phyloP scores from a whole-genome alignment of 2,329 filamentous ascomycete genomes.

The Colletotrichum sp. region DNA sequence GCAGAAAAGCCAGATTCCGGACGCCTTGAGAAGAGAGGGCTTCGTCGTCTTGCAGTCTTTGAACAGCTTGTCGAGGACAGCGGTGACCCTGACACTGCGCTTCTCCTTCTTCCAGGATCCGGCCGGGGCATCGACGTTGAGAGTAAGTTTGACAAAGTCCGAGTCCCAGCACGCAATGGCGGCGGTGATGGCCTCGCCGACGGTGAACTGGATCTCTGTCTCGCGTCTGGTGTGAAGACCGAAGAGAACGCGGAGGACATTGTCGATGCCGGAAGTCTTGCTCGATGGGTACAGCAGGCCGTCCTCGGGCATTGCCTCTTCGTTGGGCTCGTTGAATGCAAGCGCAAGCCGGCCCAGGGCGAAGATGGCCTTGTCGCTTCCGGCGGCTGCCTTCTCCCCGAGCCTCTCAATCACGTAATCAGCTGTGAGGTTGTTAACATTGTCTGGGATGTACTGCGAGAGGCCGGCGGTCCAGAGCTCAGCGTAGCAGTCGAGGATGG shows the following conservation, averaged over 20 bases:
- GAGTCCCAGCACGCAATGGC: conserved; percentile 84
- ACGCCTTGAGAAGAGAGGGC: conserved; percentile 87
- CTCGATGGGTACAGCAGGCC: neutral
- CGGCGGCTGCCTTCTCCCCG: conserved; percentile 73
- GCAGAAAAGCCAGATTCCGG: conserved; percentile 93
- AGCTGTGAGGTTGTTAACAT: conserved; percentile 31
- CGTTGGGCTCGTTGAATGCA: conserved; percentile 51
- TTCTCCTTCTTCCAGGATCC: conserved; percentile 45
- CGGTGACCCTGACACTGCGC: conserved; percentile 10
- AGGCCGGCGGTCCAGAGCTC: conserved; percentile 54
- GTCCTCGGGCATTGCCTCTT: conserved; percentile 25
- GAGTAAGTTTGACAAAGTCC: conserved; percentile 73
- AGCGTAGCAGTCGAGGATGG: conserved; percentile 48
- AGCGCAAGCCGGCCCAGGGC: conserved; percentile 80
- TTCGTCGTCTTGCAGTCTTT: conserved; percentile 83
- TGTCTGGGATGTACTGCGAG: conserved; percentile 27
- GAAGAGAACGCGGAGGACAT: conserved; percentile 67
- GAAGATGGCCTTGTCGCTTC: conserved; percentile 82
- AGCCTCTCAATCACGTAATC: conserved; percentile 66
- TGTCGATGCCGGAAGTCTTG: conserved; percentile 14
- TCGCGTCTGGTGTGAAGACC: conserved; percentile 83
- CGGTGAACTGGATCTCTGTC: conserved; percentile 86
- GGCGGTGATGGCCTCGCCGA: conserved; percentile 86
- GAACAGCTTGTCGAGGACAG: conserved; percentile 74
- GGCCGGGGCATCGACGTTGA: conserved; percentile 70